Evolutionary conservation across 2,329 filamentous ascomycete species (phyloP).

Genomic region (Dothidotthia symphoricarpi): DNA sequence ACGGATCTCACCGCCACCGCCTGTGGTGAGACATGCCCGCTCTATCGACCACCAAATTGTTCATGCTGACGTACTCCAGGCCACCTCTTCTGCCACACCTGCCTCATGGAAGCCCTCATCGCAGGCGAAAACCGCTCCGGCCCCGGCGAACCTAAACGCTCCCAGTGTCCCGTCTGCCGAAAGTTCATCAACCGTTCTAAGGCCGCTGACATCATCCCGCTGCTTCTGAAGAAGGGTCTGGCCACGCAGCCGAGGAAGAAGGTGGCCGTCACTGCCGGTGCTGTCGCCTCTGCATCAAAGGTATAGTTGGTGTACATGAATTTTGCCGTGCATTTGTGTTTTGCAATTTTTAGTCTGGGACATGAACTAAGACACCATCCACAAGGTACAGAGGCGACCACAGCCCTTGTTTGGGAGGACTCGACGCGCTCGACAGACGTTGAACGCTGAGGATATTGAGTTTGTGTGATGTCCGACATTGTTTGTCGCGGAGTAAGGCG

Average conservation of each 20-base stretch:
- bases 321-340: constrained; percentile 9
- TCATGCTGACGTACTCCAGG: constrained; percentile 41
- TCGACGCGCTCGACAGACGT: no score
- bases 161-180: constrained; percentile 51
- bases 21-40: constrained; percentile 53
- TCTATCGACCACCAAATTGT: constrained; percentile 5
- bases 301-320: constrained; percentile 19
- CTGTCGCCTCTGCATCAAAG: constrained; percentile 11
- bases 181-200: constrained; percentile 45
- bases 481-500: no score
- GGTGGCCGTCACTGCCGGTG: constrained; percentile 1
- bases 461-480: no score
- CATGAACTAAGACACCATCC: no score
- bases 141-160: constrained; percentile 43
- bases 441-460: no score
- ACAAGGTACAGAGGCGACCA: no score
- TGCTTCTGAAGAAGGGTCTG: constrained; percentile 43
- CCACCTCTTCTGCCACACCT: constrained; percentile 64
- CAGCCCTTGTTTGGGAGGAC: no score
- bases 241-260: constrained; percentile 37
- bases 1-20: constrained; percentile 59
- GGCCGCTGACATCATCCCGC: constrained; percentile 43
- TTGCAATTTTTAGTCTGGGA: no score
- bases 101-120: constrained; percentile 60
- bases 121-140: constrained; percentile 53